A percentile compares a stretch with the other conserved stretches of the same genome.
Evolutionary conservation across 176 grass and related monocot genomes (phyloP).

Genomic region (Lolium multiflorum): DNA sequence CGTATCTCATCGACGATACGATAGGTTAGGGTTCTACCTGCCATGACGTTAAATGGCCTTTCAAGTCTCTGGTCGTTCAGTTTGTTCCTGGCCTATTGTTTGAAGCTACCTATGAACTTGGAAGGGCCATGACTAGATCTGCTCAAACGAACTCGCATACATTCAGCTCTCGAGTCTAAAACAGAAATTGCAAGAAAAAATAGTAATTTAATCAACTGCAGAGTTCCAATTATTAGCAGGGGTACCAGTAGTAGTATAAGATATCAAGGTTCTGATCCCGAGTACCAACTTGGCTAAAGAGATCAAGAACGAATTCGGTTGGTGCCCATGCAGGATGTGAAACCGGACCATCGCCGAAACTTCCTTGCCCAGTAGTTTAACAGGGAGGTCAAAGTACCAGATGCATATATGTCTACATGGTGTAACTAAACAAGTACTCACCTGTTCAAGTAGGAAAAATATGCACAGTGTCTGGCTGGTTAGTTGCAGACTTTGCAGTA

Average conservation of each 20-base stretch:
- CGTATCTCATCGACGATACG: neutral
- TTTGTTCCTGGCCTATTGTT: neutral
- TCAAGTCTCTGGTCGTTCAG: neutral
- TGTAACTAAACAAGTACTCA: neutral
- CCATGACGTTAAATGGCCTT: neutral
- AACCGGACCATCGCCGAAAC: slow-evolving; percentile 48
- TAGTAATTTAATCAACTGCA: slow-evolving; percentile 40
- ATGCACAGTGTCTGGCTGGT: neutral
- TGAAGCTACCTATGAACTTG: slow-evolving; percentile 22
- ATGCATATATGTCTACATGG: neutral
- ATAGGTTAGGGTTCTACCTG: slow-evolving; percentile 18
- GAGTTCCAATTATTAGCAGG: slow-evolving; percentile 44
- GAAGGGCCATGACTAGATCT: slow-evolving; percentile 28
- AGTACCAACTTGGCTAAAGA: slow-evolving; percentile 50
- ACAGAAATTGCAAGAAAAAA: slow-evolving; percentile 29
- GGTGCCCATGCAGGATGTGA: slow-evolving; percentile 11
- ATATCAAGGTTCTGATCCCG: slow-evolving; percentile 43
- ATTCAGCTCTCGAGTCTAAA: slow-evolving; percentile 20
- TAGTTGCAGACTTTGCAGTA: neutral
- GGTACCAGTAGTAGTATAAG: slow-evolving; percentile 35
- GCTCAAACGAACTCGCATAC: slow-evolving; percentile 47
- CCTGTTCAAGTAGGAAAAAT: neutral
- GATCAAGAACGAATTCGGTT: slow-evolving; percentile 50
- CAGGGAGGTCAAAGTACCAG: slow-evolving; percentile 48
- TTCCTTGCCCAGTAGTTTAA: slow-evolving; percentile 51